Evolutionary conservation across 1,284 basidiomycete species (phyloP), one percentile per base, ranked within the genome.

Genomic region (Takashimella koratensis): DNA sequence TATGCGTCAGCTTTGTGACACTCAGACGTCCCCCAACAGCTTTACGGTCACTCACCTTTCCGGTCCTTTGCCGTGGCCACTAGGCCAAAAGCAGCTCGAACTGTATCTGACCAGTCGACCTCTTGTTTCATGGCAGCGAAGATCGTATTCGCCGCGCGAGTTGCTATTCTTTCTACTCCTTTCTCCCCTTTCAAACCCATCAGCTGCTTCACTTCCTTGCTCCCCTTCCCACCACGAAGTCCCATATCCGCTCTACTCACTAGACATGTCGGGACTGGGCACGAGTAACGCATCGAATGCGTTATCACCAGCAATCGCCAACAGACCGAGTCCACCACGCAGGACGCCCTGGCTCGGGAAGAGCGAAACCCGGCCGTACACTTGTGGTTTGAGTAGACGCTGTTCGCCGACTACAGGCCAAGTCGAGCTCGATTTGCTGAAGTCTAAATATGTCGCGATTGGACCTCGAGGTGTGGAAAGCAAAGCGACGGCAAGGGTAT

Each of bases 51-150:
- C 63, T 49, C 20, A 63, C 61, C 52, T n/a, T 45, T 51, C 8
- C 47, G 52, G 11, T 59, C 36, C 16, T 44, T 42, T 2, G 46
- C 45, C n/a, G n/a, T n/a, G n/a, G n/a, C n/a, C 0, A 48, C 42
- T 4, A 45, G 39, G 5, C 60, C 61, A 24, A 62, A 58, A 0
- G 57, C 62, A 2, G 65, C 64, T n/a, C 68, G 61, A 12, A 70
- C 47, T 2, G 64, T 63, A 42, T 73, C 70, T 40, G 63, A 62
- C 62, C 66, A 73, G 47, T 63, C 62, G 6, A 61, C 54, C 5
- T 59, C 65, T 40, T 70, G 65, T 19, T 59, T 54, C 12, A 68
- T 57, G 5, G 68, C 67, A 6, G 63, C 25, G 4, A 63, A 43
- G 49, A 65, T 53, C 11, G 49, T 43, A 16, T 44, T 60, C 20